Conservation (phyloP, 345 rosid species). For the Gossypium longicalyx region DNA sequence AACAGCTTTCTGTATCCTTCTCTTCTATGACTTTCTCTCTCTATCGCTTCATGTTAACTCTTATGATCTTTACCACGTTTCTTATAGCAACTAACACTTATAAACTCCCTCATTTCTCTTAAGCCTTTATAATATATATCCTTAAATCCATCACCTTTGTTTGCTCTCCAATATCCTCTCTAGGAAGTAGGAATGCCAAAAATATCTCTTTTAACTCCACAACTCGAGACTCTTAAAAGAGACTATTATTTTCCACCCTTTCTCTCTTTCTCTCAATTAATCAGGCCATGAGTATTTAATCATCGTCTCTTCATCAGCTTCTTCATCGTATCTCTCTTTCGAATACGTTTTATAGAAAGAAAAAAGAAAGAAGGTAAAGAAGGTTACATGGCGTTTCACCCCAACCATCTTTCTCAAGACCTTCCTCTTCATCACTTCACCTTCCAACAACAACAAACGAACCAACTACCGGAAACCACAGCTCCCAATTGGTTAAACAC, state of each 20-base stretch:
- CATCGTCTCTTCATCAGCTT: background rate
- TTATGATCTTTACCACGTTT: conserved; percentile 7
- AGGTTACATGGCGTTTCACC: conserved; percentile 66
- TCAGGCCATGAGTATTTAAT: conserved; percentile 22
- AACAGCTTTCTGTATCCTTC: background rate
- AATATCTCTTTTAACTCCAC: background rate
- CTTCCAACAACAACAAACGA: conserved; percentile 43
- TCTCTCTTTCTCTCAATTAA: background rate
- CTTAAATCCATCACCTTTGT: background rate
- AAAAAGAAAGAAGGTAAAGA: background rate
- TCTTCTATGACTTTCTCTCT: background rate
- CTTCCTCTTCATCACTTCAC: conserved; percentile 74
- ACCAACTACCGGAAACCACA: conserved; percentile 39
- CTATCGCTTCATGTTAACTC: background rate
- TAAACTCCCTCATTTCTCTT: background rate
- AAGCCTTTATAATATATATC: background rate
- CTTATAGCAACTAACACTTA: background rate
- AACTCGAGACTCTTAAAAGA: background rate
- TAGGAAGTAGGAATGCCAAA: background rate
- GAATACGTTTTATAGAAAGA: conserved; percentile 10
- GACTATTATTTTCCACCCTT: background rate
- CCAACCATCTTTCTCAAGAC: conserved; percentile 63
- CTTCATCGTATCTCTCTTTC: conserved; percentile 27
- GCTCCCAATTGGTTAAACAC: conserved; percentile 87
- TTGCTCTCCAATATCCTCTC: background rate